Evolutionary conservation across 176 grass and related monocot species (phyloP).

Genomic region (Sorghum bicolor): DNA sequence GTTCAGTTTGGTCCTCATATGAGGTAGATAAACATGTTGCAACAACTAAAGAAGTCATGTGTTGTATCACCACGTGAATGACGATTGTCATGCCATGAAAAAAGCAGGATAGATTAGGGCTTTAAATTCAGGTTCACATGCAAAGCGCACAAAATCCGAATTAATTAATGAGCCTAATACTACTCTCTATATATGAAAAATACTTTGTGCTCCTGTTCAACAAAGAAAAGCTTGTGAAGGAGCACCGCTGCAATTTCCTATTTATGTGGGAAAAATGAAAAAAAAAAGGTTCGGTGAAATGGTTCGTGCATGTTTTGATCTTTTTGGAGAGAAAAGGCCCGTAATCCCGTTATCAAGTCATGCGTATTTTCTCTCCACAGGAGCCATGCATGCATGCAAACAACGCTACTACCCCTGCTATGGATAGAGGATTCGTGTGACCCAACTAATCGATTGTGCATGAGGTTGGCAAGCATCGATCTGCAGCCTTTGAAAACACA

Average conservation of each 20-base stretch:
- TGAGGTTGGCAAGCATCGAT: slow-evolving; percentile 10
- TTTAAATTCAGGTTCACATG: slow-evolving; percentile 26
- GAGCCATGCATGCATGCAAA: not conserved
- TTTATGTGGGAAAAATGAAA: not conserved
- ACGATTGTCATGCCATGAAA: not conserved
- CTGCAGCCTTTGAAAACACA: not conserved
- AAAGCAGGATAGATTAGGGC: not conserved
- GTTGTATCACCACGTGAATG: slow-evolving; percentile 13
- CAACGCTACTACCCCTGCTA: not conserved
- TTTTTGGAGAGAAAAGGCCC: not conserved
- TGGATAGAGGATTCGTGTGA: slow-evolving; percentile 31
- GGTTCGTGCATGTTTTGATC: not conserved
- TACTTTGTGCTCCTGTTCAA: not conserved
- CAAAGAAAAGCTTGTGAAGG: not conserved
- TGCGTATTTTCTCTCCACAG: not conserved
- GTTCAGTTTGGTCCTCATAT: not conserved
- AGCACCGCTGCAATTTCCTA: not conserved
- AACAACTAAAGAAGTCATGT: slow-evolving; percentile 21
- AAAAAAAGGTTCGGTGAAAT: not conserved
- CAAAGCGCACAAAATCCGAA: not conserved
- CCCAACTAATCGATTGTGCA: slow-evolving; percentile 36
- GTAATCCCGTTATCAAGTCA: not conserved
- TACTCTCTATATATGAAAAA: not conserved
- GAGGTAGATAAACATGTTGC: slow-evolving; percentile 11
- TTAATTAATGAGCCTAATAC: not conserved